Evolutionary conservation across 495 filamentous ascomycete species (phyloP).

Genomic region (Annulohypoxylon moriforme): DNA sequence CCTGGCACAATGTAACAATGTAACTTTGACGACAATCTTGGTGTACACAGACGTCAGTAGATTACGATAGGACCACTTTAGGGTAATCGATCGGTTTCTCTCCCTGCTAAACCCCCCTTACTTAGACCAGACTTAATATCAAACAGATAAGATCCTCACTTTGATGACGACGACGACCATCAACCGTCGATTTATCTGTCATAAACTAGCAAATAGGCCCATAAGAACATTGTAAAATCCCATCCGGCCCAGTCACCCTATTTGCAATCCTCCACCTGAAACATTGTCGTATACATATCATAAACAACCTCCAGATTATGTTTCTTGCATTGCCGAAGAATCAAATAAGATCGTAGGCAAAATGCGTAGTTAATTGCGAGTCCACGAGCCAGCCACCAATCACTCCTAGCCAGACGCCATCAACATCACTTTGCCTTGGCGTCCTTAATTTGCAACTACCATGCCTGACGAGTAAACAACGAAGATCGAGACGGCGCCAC

Average conservation of each 20-base stretch:
- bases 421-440: conserved; percentile 20
- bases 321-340: conserved; percentile 22
- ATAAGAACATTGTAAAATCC: conserved; percentile 11
- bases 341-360: conserved; percentile 14
- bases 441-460: conserved; percentile 24
- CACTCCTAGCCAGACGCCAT: conserved; percentile 7
- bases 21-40: conserved; percentile 15
- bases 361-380: conserved; percentile 10
- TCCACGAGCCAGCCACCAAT: conserved; percentile 14
- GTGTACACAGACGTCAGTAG: neutral
- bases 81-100: neutral
- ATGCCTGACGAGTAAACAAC: conserved; percentile 26
- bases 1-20: conserved; percentile 17
- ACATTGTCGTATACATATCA: conserved; percentile 26
- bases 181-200: conserved; percentile 24
- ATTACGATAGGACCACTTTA: neutral
- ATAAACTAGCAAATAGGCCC: conserved; percentile 25
- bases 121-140: neutral
- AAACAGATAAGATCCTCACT: conserved; percentile 5
- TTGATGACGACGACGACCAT: conserved; percentile 1
- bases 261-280: conserved; percentile 19
- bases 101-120: neutral
- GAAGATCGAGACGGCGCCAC: conserved; percentile 16
- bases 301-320: conserved; percentile 20
- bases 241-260: conserved; percentile 17